Conservation (phyloP, 345 rosid genomes). For the Turritis glabra region DNA sequence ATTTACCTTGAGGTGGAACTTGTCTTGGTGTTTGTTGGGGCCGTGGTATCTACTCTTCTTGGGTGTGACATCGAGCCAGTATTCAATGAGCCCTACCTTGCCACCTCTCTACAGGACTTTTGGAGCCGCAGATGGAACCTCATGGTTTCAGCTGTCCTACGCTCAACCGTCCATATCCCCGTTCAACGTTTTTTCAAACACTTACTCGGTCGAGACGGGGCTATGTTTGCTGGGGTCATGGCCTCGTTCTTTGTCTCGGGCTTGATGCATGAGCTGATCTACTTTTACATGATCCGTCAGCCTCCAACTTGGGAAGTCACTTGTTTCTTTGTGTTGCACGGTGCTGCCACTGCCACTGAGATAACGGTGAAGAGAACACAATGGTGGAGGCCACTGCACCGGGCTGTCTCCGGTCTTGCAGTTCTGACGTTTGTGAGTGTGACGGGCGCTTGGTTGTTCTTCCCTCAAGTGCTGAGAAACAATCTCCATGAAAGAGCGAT, state of each 20-base stretch:
- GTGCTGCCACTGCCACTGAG: conserved; percentile 51
- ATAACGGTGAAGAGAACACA: conserved; percentile 44
- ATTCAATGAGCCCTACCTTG: conserved; percentile 60
- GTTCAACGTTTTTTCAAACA: conserved; percentile 27
- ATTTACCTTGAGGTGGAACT: conserved; percentile 54
- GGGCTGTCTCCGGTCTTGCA: conserved; percentile 41
- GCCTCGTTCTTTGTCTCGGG: conserved; percentile 65
- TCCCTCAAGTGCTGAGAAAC: conserved; percentile 52
- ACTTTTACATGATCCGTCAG: conserved; percentile 43
- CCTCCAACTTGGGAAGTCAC: conserved; percentile 81
- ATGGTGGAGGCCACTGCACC: conserved; percentile 36
- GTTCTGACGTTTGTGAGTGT: conserved; percentile 45
- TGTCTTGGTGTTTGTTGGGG: conserved; percentile 37
- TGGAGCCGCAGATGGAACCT: conserved; percentile 88
- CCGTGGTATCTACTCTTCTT: conserved; percentile 45
- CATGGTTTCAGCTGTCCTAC: conserved; percentile 55
- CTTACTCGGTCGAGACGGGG: conserved; percentile 35
- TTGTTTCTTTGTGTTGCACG: conserved; percentile 63
- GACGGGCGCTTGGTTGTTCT: conserved; percentile 55
- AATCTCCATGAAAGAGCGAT: conserved; percentile 44
- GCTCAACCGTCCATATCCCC: conserved; percentile 56
- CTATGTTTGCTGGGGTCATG: conserved; percentile 41
- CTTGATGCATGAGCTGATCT: conserved; percentile 66
- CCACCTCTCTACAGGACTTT: conserved; percentile 80
- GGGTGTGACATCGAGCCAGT: conserved; percentile 66